Evolutionary conservation across 2,329 filamentous ascomycete genomes (phyloP), one percentile per base, ranked within the genome.

Genomic region (Colletotrichum cuscutae): DNA sequence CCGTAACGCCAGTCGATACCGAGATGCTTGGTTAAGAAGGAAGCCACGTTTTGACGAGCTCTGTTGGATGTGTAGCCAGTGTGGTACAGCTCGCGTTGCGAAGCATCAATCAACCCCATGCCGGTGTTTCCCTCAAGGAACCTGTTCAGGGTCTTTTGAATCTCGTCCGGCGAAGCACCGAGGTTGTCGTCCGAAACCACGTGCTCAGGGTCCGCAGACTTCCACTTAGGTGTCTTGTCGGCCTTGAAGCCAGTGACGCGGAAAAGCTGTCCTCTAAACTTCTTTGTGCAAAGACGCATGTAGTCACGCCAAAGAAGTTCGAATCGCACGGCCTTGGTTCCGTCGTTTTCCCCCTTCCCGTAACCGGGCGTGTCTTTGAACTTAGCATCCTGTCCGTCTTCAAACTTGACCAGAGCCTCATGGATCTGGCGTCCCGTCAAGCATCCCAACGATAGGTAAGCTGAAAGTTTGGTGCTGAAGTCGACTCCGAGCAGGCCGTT

Each of bases 281-380:
- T 95, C 37, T 88, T 87, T 6, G 90, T 91, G 78, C 92, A 94
- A 0, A 96, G 87, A 1, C 92, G 87, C 91, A 96, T 95, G 77
- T 95, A 96, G 77, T 96, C 94, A 53, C 94, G 85, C 93, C 92
- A 95, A 0, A 96, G 81, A 0, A 97, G 84, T 78, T 96, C 93
- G 68, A 94, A 92, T 0, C 94, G 89, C 1, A 96, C 87, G 0
- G 86, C 89, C 42, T 88, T 88, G 0, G 92, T 95, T 0, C 94
- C 93, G 35, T 90, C 89, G 64, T 92, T 95, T 79, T 95, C 92
- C 0, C 93, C 93, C 62, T 90, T 81, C 0, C 90, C 92, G 69
- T 91, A 95, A 0, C 92, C 92, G 1, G 82, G 72, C 0, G 84
- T 84, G 0, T 81, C 77, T 32, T 84, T 77, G 59, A 85, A 85